phyloP scores from a whole-genome alignment of 2,329 filamentous ascomycete species.

The Cercospora brassicicola region DNA sequence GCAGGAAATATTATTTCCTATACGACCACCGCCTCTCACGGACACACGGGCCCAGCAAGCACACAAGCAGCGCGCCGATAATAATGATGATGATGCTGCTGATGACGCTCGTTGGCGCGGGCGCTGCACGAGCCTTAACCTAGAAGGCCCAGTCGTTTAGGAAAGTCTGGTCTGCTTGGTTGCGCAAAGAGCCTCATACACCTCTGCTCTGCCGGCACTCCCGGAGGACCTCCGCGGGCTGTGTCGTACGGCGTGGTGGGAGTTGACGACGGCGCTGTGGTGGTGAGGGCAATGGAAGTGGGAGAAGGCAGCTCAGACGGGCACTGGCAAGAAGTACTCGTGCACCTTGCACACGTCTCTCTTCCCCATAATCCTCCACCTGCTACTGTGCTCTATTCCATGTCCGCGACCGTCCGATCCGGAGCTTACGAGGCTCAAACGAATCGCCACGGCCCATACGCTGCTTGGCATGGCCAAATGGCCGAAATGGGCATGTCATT shows the following conservation, averaged over 20 bases:
- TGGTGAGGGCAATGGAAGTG: not conserved
- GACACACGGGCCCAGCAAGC: not conserved
- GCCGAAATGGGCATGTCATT: not conserved
- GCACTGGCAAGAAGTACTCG: not conserved
- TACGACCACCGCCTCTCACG: not conserved
- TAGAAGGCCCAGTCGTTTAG: not conserved
- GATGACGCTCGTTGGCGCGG: not conserved
- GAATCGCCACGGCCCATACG: not conserved
- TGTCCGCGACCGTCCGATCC: slow-evolving; percentile 1
- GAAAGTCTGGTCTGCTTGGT: not conserved
- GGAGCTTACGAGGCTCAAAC: slow-evolving; percentile 7
- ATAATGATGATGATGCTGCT: not conserved
- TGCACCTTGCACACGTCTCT: not conserved
- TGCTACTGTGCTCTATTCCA: not conserved
- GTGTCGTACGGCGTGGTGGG: not conserved
- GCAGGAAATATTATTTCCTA: not conserved
- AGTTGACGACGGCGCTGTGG: not conserved
- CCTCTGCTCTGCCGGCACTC: not conserved
- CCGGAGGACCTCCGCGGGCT: not conserved
- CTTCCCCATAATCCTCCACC: not conserved
- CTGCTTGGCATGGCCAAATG: slow-evolving; percentile 4
- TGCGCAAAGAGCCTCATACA: not conserved
- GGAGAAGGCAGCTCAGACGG: not conserved
- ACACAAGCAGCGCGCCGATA: not conserved
- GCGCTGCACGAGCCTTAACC: slow-evolving; percentile 4